These are phyloP conservation scores for Boletus tomentosulus DNA, from an alignment of 768 basidiomycete genomes.

Conservation along the genomic window DNA sequence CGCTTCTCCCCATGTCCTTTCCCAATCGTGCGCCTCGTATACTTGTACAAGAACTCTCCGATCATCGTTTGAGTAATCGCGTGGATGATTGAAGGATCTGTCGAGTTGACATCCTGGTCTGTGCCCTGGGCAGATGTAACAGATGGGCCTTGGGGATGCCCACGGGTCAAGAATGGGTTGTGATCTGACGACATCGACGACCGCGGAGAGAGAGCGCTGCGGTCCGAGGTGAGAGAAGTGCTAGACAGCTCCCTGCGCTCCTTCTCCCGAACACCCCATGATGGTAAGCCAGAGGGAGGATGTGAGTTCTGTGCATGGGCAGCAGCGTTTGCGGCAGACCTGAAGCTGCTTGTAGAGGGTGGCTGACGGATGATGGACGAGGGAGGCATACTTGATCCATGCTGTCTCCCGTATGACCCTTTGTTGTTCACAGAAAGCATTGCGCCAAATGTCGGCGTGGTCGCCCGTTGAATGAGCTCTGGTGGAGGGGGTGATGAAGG, in stretches of 20 bases:
- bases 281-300: constrained; percentile 41
- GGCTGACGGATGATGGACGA: constrained; percentile 62
- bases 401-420: constrained; percentile 48
- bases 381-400: constrained; percentile 76
- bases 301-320: constrained; percentile 46
- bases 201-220: constrained; percentile 65
- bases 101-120: constrained; percentile 41
- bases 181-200: constrained; percentile 83
- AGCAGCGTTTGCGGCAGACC: constrained; percentile 64
- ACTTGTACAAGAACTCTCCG: constrained; percentile 97
- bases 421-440: constrained; percentile 54
- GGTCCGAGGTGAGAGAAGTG: constrained; percentile 67
- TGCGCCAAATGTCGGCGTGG: constrained; percentile 75
- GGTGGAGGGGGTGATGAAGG: constrained; percentile 91
- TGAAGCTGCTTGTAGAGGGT: constrained; percentile 80
- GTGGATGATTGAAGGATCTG: constrained; percentile 89
- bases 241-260: constrained; percentile 59
- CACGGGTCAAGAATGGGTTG: constrained; percentile 43
- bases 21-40: constrained; percentile 84
- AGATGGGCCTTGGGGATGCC: constrained; percentile 35
- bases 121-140: constrained; percentile 40
- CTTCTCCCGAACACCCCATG: constrained; percentile 48
- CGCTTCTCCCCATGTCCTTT: constrained; percentile 87
- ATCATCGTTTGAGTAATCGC: constrained; percentile 99
- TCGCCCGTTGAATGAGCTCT: constrained; percentile 89